Evolutionary conservation across 768 basidiomycete species (phyloP).

Genomic region (Brasilioporus rufonigricans): DNA sequence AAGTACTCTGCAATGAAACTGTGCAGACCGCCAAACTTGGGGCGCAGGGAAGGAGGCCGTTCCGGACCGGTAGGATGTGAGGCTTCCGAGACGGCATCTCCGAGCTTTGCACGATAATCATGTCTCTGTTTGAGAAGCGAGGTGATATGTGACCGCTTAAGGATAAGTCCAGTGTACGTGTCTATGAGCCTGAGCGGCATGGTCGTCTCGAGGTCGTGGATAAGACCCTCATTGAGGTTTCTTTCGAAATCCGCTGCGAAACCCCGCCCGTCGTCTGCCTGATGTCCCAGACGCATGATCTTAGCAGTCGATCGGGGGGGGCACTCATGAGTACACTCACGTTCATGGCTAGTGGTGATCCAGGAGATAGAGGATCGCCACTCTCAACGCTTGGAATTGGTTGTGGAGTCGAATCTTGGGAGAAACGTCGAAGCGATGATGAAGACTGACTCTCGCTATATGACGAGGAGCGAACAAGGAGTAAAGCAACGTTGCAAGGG

Average conservation of each 20-base stretch:
- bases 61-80: neutral
- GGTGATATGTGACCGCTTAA: constrained; percentile 15
- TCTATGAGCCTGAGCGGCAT: constrained; percentile 27
- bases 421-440: too few species aligned
- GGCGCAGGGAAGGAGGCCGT: neutral
- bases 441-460: too few species aligned
- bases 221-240: constrained; percentile 14
- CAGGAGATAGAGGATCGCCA: neutral
- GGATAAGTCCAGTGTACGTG: constrained; percentile 26
- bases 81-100: constrained; percentile 2
- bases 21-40: constrained; percentile 2
- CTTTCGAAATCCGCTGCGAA: constrained; percentile 13
- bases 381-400: too few species aligned
- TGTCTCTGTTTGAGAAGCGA: constrained; percentile 14
- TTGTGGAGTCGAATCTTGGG: too few species aligned
- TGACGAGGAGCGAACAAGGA: too few species aligned
- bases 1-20: constrained; percentile 20
- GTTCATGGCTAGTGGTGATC: neutral
- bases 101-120: constrained; percentile 11
- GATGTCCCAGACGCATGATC: neutral
- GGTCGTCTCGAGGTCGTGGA: constrained; percentile 10
- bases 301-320: neutral
- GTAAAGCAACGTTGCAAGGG: too few species aligned
- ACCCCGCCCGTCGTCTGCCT: neutral
- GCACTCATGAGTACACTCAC: constrained; percentile 1